phyloP scores from a whole-genome alignment of 352 stramenopile genomes.

The Phytophthora palmivora region DNA sequence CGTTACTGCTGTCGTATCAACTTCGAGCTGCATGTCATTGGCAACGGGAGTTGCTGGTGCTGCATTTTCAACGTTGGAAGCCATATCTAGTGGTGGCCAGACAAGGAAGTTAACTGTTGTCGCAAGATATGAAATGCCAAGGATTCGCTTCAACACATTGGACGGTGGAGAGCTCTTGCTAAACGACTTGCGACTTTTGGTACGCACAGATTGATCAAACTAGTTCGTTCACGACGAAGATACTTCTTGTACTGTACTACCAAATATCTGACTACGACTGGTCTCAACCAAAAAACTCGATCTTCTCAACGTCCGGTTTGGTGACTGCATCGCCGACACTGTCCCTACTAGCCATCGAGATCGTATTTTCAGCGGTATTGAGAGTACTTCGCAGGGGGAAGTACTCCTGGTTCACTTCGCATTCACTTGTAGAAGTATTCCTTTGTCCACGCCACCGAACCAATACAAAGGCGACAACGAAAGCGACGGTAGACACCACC shows the following conservation, averaged over 20 bases:
- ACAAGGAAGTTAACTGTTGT: not conserved
- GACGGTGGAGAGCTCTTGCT: constrained; percentile 8
- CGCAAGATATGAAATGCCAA: not conserved
- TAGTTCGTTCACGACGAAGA: not conserved
- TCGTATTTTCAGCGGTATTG: constrained; percentile 17
- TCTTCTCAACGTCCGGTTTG: constrained; percentile 7
- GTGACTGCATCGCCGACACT: constrained; percentile 7
- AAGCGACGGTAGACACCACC: constrained; percentile 7
- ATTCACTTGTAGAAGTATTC: constrained; percentile 3
- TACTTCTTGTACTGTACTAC: not conserved
- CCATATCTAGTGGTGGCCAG: constrained; percentile 6
- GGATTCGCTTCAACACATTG: constrained; percentile 1
- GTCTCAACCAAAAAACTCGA: constrained; percentile 22
- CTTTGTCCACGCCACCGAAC: constrained; percentile 3
- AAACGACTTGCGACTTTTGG: constrained; percentile 14
- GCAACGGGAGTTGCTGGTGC: constrained; percentile 1
- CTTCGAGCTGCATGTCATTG: constrained; percentile 14
- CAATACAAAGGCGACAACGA: not conserved
- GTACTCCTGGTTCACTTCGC: constrained; percentile 5
- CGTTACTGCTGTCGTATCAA: not conserved
- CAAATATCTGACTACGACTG: not conserved
- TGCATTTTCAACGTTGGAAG: not conserved
- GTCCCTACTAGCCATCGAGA: constrained; percentile 21
- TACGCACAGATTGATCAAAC: not conserved
- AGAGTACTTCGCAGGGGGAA: constrained; percentile 16